These are phyloP conservation scores for Fraxinus latifolia DNA, from an alignment of 305 asterid species.

Conservation along the genomic window DNA sequence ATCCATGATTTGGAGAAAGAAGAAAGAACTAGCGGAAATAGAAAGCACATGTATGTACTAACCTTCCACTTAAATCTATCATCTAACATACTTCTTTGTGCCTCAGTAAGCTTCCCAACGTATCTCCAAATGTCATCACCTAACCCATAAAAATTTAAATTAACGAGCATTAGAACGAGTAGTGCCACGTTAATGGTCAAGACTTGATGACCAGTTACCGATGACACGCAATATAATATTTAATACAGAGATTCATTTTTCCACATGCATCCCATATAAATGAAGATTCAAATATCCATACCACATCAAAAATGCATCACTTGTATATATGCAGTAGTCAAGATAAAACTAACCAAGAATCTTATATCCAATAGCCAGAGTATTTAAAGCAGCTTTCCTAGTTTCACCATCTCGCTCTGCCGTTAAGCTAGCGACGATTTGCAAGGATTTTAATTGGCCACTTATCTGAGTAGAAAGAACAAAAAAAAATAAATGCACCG, in stretches of 20 bases:
- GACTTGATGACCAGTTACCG: background rate
- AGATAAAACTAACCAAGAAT: conserved; percentile 70
- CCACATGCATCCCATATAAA: background rate
- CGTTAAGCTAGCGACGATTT: conserved; percentile 93
- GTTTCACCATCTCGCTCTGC: conserved; percentile 97
- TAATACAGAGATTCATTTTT: background rate
- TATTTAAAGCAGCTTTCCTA: conserved; percentile 89
- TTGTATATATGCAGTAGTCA: background rate
- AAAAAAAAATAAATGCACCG: conserved; percentile 3
- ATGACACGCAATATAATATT: background rate
- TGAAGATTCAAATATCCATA: background rate
- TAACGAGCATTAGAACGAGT: background rate
- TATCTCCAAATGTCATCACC: conserved; percentile 99
- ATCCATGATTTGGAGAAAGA: background rate
- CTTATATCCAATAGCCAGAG: conserved; percentile 91
- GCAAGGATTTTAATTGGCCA: conserved; percentile 92
- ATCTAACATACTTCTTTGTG: conserved; percentile 97
- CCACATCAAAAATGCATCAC: conserved; percentile 6
- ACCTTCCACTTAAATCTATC: conserved; percentile 99
- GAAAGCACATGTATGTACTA: conserved; percentile 19
- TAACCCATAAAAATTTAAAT: conserved; percentile 18
- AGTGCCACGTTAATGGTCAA: background rate
- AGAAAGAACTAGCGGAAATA: background rate
- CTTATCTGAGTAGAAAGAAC: conserved; percentile 50
- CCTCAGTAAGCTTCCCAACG: conserved; percentile 91